Conservation (phyloP, 805 yeast genomes). For the Lipomyces oligophaga region DNA sequence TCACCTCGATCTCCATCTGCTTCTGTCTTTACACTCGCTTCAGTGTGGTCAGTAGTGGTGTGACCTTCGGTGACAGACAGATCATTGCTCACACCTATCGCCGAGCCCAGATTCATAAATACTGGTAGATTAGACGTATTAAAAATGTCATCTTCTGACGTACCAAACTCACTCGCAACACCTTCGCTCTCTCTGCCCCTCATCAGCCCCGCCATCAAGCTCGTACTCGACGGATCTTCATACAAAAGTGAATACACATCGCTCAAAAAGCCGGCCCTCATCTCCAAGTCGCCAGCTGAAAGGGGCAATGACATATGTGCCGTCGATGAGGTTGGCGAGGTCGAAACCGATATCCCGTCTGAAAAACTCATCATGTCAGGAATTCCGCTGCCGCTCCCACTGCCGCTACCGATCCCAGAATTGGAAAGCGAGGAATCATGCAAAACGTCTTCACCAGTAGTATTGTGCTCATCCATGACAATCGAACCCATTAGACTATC, state of each 20-base stretch:
- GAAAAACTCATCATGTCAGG: neutral
- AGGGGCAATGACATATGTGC: neutral
- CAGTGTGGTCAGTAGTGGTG: too few species aligned
- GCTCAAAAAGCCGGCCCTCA: slow-evolving; percentile 27
- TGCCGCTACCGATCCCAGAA: neutral
- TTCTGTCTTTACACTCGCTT: too few species aligned
- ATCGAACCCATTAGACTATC: slow-evolving; percentile 39
- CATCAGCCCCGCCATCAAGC: slow-evolving; percentile 16
- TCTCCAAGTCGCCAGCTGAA: slow-evolving; percentile 19
- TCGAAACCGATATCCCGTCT: neutral
- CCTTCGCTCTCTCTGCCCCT: slow-evolving; percentile 5
- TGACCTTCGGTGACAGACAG: too few species aligned
- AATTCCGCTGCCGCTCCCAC: neutral
- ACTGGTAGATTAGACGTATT: too few species aligned
- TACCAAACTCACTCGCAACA: too few species aligned
- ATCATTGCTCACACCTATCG: too few species aligned
- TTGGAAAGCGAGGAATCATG: neutral
- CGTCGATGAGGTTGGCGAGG: neutral
- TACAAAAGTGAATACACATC: slow-evolving; percentile 27
- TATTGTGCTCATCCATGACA: neutral
- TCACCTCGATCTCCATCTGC: too few species aligned
- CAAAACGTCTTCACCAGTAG: neutral
- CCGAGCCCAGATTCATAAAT: too few species aligned
- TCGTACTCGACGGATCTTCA: slow-evolving; percentile 22
- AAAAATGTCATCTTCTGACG: too few species aligned